Percentiles rank a stretch among this genome's conserved stretches.
phyloP scores from a whole-genome alignment of 495 filamentous ascomycete genomes.

The Lepidopterella palustris region DNA sequence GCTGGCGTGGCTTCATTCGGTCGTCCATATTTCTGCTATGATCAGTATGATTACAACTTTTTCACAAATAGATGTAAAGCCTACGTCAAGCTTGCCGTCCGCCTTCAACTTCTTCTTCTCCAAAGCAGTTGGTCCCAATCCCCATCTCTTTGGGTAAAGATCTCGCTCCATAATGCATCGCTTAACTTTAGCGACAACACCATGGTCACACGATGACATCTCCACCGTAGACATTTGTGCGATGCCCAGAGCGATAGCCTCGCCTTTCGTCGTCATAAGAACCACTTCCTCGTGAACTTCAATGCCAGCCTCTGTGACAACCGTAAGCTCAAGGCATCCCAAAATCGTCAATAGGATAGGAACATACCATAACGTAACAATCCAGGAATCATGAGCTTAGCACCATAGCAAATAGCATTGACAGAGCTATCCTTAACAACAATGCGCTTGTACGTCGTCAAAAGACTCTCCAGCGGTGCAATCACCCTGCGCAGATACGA shows the following conservation, averaged over 20 bases:
- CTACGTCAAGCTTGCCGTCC: constrained; percentile 87
- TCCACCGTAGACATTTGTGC: constrained; percentile 94
- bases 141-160: constrained; percentile 91
- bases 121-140: constrained; percentile 77
- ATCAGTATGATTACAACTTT: constrained; percentile 4
- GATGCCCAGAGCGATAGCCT: constrained; percentile 92
- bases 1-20: constrained; percentile 85
- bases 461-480: constrained; percentile 79
- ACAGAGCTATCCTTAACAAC: constrained; percentile 96
- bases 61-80: constrained; percentile 34
- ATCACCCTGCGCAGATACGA: constrained; percentile 82
- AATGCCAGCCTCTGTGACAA: constrained; percentile 64
- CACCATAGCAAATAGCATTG: constrained; percentile 95
- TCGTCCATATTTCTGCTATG: constrained; percentile 69
- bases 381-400: constrained; percentile 96
- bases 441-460: constrained; percentile 87
- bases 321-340: neutral
- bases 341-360: constrained; percentile 8
- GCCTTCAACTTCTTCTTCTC: constrained; percentile 99
- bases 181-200: constrained; percentile 95
- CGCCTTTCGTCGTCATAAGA: constrained; percentile 95
- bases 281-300: constrained; percentile 89
- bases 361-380: constrained; percentile 74
- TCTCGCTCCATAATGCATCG: constrained; percentile 98
- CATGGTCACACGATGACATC: constrained; percentile 87